These are phyloP conservation scores for Saccharomycopsis lassenensis DNA, from an alignment of 805 yeast genomes.

Conservation along the genomic window DNA sequence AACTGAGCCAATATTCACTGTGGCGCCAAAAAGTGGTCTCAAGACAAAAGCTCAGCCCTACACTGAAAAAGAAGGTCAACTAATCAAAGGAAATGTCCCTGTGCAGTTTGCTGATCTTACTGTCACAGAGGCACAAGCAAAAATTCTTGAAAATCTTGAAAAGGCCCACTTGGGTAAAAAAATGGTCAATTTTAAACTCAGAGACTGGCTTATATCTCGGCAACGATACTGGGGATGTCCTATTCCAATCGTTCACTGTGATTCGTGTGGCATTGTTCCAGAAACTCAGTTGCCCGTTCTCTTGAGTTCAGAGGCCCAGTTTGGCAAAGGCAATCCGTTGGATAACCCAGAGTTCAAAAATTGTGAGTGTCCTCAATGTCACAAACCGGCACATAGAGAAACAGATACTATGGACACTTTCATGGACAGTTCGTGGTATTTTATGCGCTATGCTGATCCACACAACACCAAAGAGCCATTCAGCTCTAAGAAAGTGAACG, in stretches of 20 bases:
- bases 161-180: conserved; percentile 31
- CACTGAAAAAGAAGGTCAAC: conserved; percentile 33
- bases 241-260: conserved; percentile 88
- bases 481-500: conserved; percentile 34
- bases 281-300: conserved; percentile 74
- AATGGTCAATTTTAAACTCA: conserved; percentile 47
- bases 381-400: conserved; percentile 62
- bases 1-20: conserved; percentile 25
- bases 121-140: conserved; percentile 38
- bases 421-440: conserved; percentile 97
- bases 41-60: conserved; percentile 24
- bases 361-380: conserved; percentile 72
- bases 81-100: conserved; percentile 30
- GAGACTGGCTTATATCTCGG: conserved; percentile 93
- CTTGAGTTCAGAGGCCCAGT: conserved; percentile 45
- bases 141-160: conserved; percentile 34
- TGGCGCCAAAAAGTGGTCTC: conserved; percentile 8
- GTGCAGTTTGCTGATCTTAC: conserved; percentile 38
- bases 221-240: conserved; percentile 99
- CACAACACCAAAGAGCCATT: conserved; percentile 49
- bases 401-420: conserved; percentile 99
- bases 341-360: conserved; percentile 59
- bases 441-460: conserved; percentile 72
- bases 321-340: conserved; percentile 57
- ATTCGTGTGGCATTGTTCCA: conserved; percentile 79